Base-by-base conservation (phyloP, 768 basidiomycete species). In the Serendipita vermifera region DNA sequence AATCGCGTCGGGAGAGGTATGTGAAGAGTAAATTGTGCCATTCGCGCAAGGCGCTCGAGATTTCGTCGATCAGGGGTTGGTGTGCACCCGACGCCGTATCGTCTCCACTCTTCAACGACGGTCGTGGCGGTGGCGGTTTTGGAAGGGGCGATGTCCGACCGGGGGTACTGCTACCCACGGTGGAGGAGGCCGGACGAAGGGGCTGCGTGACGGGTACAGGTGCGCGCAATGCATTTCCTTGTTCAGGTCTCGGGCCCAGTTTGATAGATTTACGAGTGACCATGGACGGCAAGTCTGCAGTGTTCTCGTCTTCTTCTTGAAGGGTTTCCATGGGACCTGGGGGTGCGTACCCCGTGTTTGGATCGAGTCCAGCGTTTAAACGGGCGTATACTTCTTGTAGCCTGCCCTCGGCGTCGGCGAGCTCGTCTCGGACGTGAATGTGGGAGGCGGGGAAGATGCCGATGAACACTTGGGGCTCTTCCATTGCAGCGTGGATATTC, bases 51-150 rank as follows among this genome's bases (percentile, higher is more conserved):
- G 94, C 93, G 5, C 90, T 94, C 0, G 94, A 89, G 61, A 98
- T 94, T 72, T 98, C 94, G 69, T 98, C 94, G 53, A 98, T 81
- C 65, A 98, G 84, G 7, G 94, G 94, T 64, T 96, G 92, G 2
- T 68, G 71, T 20, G 76, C 74, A 7, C 94, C 94, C 0, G 85
- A 83, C 3, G 79, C 76, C 2, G 94, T 98, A 62, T 97, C 93
- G 65, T 96, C 94, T 33, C 89, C 90, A 7, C 90, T 88, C 60
- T 92, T 93, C 46, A 97, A 77, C n/a, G 86, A 88, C 4, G 94
- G 94, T 39, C 96, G 80, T 2, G 90, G 92, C 6, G 90, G 91
- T 3, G 85, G 72, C 1, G 83, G 85, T 65, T 90, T 63, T 6
- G 87, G 62, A 77, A 65, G 27, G 61, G 48, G 14, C 77, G 69